Evolutionary conservation across 371 early-diverging fungal species (phyloP), one percentile per base, ranked within the genome.

Genomic region (Funneliformis caledonium): DNA sequence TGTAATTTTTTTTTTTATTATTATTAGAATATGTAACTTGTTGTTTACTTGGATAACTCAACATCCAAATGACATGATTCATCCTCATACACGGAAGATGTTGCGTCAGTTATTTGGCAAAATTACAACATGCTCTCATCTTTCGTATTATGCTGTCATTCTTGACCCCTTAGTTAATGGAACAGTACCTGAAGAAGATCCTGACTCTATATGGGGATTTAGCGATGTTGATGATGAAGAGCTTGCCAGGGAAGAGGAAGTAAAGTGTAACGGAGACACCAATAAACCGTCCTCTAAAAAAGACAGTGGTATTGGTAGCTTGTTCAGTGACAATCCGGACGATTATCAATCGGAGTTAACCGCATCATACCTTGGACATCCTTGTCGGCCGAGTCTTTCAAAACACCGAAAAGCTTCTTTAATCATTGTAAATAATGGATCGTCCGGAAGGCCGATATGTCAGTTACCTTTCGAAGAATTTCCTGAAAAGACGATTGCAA

Each of bases 41-140:
- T 33, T 74, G 19, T 74, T 56, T 60, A 50, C 56, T 56, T 74
- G 75, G 75, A 59, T 74, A 74, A 74, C 59, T 14, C 52, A 59
- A 16, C 59, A 74, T 59, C 75, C 75, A 9, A n/a, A 74, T n/a
- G 75, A 74, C 43, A 37, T 74, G 22, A 74, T 74, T 74, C 75
- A 74, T 22, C 59, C 60, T 9, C 75, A 74, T 31, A 74, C 75
- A 9, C 59, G 75, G 33, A 14, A 52, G 10, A n/a, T 74, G 10
- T 33, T 74, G 26, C 56, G 50, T 10, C 12, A 52, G 8, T 74
- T 74, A 19, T 43, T 74, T 31, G 42, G 56, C 11, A 56, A 10
- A 50, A 74, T 74, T 8, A 8, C 50, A 1, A 59, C 1, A 4
- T 31, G 75, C 10, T 42, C 75, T n/a, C 75, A 74, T 74, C 56